Percentiles rank a stretch among this genome's conserved stretches.
Conservation (phyloP, 73 alveolate genomes). For the Symbiodinium natans region DNA sequence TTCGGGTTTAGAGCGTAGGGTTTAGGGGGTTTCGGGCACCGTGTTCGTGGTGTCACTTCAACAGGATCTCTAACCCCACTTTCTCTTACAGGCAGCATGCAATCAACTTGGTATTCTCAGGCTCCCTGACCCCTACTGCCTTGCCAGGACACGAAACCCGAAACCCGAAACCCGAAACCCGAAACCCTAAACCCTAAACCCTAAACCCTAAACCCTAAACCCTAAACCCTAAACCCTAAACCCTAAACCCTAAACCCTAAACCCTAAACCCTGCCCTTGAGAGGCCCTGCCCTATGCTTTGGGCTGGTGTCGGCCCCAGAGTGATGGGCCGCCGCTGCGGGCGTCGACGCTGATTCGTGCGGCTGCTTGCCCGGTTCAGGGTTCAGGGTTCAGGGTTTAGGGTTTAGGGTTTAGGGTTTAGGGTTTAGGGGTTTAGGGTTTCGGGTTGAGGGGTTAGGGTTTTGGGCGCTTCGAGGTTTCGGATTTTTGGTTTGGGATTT, state of each 20-base stretch:
- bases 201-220: neutral
- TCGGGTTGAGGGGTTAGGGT: neutral
- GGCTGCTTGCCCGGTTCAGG: neutral
- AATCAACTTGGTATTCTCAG: too few species aligned
- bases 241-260: neutral
- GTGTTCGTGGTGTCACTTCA: too few species aligned
- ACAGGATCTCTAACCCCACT: too few species aligned
- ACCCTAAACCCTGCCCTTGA: neutral
- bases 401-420: neutral
- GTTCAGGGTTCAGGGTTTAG: neutral
- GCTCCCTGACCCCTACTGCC: too few species aligned
- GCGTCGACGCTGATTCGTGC: constrained; percentile 40
- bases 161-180: too few species aligned
- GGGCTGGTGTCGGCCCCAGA: constrained; percentile 83
- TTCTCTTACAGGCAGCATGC: too few species aligned
- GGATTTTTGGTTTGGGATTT: neutral
- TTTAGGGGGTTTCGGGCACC: neutral
- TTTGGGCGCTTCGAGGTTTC: neutral
- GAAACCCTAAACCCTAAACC: too few species aligned
- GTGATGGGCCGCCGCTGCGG: constrained; percentile 71
- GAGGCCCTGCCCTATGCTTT: constrained; percentile 51
- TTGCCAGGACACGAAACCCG: too few species aligned
- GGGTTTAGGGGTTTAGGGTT: neutral
- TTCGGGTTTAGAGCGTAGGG: neutral
- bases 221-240: neutral